Evolutionary conservation across 306 rosid species (phyloP), one percentile per base, ranked within the genome.

Genomic region (Macrotyloma uniflorum): DNA sequence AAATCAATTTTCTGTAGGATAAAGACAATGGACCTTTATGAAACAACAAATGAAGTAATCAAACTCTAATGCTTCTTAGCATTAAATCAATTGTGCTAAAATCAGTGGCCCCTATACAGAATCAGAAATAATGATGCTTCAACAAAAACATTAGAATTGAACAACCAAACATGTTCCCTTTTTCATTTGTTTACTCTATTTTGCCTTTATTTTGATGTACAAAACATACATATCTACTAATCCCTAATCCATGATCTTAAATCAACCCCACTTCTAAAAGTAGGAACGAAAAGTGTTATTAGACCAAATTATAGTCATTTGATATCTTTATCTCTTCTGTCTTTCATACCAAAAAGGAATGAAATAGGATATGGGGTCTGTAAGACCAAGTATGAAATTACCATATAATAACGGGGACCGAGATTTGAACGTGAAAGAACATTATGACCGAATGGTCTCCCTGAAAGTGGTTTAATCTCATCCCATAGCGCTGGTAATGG

Each of bases 401-500:
- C 94, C 91, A 84, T 22, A 28, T 4, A 8, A 47, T 53, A 86
- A 8, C n/a, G 5, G 58, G 79, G 83, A 26, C 8, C 3, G 57
- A 86, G 74, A 32, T 75, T 72, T 74, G 88, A 15, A 68, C 73
- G 77, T 14, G 78, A 13, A 64, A 90, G 75, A 65, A 90, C 8
- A 10, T 64, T 3, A 53, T 74, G 65, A 18, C 8, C 79, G 77
- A 62, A 80, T 50, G 87, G 88, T 64, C 83, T 69, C 57, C 85
- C 86, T 5, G 87, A 83, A 70, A 90, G 94, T 5, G 94, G 91
- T 65, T 79, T 76, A 70, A 63, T 58, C 49, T 79, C 86, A 50
- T 38, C 72, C 69, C 82, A 80, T 61, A 9, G 32, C 28, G 16
- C 18, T 14, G 23, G 50, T 18, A 22, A 57, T 15, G 51, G 26